A percentile compares a stretch with the other conserved stretches of the same genome.
Conservation (phyloP, 1,284 basidiomycete genomes). For the Coniophora puteana region DNA sequence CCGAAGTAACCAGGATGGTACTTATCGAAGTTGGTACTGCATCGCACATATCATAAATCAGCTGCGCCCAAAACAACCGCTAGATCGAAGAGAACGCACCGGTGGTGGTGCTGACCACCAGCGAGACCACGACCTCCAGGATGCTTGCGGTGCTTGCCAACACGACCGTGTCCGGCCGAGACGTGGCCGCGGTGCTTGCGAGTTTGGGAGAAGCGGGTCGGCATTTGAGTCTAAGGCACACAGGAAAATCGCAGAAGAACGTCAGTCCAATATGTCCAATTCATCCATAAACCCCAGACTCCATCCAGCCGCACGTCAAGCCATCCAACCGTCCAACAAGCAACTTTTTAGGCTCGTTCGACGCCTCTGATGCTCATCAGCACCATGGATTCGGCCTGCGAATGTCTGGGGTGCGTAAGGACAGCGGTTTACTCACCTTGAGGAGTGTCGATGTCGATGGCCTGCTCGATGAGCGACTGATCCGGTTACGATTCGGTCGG, state of each 20-base stretch:
- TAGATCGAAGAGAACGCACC: conserved; percentile 47
- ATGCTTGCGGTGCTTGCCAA: conserved; percentile 99
- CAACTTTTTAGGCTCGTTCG: neutral
- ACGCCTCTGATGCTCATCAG: conserved; percentile 9
- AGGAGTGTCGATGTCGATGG: conserved; percentile 46
- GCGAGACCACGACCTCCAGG: conserved; percentile 99
- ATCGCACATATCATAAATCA: conserved; percentile 1
- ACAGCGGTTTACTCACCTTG: conserved; percentile 55
- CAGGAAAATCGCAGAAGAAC: conserved; percentile 16
- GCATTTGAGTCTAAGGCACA: conserved; percentile 66
- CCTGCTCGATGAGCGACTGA: conserved; percentile 20
- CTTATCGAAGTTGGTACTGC: conserved; percentile 85
- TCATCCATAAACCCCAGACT: conserved; percentile 23
- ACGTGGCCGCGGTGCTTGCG: conserved; percentile 99
- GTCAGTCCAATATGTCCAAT: conserved; percentile 29
- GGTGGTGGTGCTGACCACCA: conserved; percentile 99
- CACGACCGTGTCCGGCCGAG: conserved; percentile 98
- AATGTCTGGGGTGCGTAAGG: conserved; percentile 16
- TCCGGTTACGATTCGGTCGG: conserved; percentile 15
- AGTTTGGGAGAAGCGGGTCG: conserved; percentile 92
- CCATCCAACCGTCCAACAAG: conserved; percentile 27
- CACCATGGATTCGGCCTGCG: conserved; percentile 19
- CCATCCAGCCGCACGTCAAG: conserved; percentile 49
- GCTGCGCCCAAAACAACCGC: neutral
- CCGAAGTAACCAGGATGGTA: conserved; percentile 99